These are phyloP conservation scores for Coemansia sp. DNA, from an alignment of 192 early-diverging fungal species.

Conservation along the genomic window DNA sequence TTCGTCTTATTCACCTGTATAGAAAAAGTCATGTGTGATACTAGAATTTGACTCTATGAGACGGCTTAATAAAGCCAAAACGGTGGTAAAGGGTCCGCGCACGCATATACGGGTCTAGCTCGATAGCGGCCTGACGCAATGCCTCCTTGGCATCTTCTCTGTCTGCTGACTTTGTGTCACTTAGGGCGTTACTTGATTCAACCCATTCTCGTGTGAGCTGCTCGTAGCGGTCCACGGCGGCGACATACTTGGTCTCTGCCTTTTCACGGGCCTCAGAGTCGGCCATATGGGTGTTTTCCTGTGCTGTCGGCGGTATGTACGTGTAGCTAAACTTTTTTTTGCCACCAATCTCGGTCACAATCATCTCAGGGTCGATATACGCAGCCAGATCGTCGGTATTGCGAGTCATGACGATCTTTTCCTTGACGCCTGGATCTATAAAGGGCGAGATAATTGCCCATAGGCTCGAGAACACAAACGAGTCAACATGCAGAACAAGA, in stretches of 20 bases:
- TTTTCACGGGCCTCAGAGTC: conserved; percentile 46
- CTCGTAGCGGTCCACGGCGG: conserved; percentile 47
- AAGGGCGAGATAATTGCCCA: conserved; percentile 84
- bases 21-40: not conserved
- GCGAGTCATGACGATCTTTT: conserved; percentile 77
- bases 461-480: conserved; percentile 77
- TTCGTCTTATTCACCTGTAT: conserved; percentile 25
- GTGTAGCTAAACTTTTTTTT: conserved; percentile 56
- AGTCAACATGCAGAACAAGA: conserved; percentile 73
- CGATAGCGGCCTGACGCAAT: conserved; percentile 34
- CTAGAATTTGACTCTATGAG: conserved; percentile 13
- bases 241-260: conserved; percentile 26
- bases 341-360: conserved; percentile 65
- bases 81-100: conserved; percentile 53
- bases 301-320: conserved; percentile 49
- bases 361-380: conserved; percentile 57
- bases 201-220: conserved; percentile 53
- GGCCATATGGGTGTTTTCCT: conserved; percentile 53
- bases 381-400: conserved; percentile 57
- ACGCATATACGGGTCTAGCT: conserved; percentile 55
- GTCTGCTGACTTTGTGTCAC: conserved; percentile 6
- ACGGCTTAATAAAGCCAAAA: conserved; percentile 21
- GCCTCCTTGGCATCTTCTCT: conserved; percentile 33
- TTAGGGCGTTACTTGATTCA: not conserved
- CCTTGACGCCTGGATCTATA: conserved; percentile 84